Evolutionary conservation across 305 asterid species (phyloP).

Genomic region (Solanum hybrid): DNA sequence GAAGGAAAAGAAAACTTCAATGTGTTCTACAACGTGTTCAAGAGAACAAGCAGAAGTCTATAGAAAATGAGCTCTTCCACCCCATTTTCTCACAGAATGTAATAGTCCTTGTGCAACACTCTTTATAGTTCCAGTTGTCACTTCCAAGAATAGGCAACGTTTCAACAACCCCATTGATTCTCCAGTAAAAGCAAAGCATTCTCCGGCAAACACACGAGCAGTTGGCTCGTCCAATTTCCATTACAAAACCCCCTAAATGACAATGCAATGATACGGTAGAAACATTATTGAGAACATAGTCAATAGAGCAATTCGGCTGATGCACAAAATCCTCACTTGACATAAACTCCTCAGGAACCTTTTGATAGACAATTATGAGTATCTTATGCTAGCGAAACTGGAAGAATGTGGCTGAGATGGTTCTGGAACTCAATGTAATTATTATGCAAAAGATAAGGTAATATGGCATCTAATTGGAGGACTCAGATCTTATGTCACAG

Average conservation of each 20-base stretch:
- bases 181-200: neutral
- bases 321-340: neutral
- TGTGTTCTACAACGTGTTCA: neutral
- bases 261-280: neutral
- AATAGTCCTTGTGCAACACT: neutral
- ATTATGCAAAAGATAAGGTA: neutral
- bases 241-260: neutral
- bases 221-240: neutral
- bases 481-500: neutral
- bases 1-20: neutral
- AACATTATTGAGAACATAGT: neutral
- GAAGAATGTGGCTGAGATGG: neutral
- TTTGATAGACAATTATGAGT: neutral
- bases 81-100: neutral
- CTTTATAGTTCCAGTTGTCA: neutral
- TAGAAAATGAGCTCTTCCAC: neutral
- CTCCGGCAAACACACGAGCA: neutral
- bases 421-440: neutral
- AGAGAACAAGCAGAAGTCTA: neutral
- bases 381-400: neutral
- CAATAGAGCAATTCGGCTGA: neutral
- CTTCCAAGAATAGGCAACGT: neutral
- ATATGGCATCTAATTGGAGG: neutral
- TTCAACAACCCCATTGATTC: neutral
- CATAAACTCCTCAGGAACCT: neutral